Percentiles rank a stretch among this genome's conserved stretches.
These are phyloP conservation scores for Pseudodiploospora longispora DNA, from an alignment of 2,329 filamentous ascomycete genomes.

Conservation along the genomic window DNA sequence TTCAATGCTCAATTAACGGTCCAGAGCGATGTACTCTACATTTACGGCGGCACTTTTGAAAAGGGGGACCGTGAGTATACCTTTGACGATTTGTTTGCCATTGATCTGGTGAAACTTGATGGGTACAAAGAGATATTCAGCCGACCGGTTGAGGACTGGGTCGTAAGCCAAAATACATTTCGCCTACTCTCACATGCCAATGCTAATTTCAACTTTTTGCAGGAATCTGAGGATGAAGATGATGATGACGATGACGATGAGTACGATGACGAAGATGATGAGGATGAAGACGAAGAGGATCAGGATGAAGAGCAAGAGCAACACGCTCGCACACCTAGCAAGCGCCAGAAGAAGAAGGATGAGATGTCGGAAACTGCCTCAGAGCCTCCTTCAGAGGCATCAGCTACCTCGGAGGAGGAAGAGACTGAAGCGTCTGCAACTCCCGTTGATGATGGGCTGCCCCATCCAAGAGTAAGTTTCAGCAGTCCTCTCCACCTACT, in stretches of 20 bases:
- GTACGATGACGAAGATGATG: constrained; percentile 52
- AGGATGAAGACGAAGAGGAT: constrained; percentile 46
- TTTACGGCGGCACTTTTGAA: constrained; percentile 92
- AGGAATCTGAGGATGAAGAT: constrained; percentile 53
- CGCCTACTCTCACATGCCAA: neutral
- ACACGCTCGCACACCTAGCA: constrained; percentile 42
- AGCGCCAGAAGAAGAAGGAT: constrained; percentile 47
- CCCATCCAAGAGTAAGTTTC: constrained; percentile 52
- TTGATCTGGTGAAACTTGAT: constrained; percentile 91
- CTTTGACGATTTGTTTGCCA: constrained; percentile 88
- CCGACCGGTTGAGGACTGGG: constrained; percentile 77
- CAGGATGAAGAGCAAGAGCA: constrained; percentile 43
- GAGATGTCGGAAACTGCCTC: constrained; percentile 33
- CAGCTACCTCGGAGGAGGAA: constrained; percentile 31
- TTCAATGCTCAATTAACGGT: constrained; percentile 90
- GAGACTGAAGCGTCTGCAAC: constrained; percentile 40
- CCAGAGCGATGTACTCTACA: constrained; percentile 85
- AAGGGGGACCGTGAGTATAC: constrained; percentile 92
- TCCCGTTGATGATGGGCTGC: constrained; percentile 63
- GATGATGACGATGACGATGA: constrained; percentile 52
- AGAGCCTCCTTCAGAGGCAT: constrained; percentile 27
- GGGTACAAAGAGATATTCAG: constrained; percentile 88
- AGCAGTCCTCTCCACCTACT: neutral
- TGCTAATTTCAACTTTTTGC: constrained; percentile 13
- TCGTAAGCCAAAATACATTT: constrained; percentile 36